Conservation (phyloP, 2,329 filamentous ascomycete genomes). For the Thermoascus crustaceus region DNA sequence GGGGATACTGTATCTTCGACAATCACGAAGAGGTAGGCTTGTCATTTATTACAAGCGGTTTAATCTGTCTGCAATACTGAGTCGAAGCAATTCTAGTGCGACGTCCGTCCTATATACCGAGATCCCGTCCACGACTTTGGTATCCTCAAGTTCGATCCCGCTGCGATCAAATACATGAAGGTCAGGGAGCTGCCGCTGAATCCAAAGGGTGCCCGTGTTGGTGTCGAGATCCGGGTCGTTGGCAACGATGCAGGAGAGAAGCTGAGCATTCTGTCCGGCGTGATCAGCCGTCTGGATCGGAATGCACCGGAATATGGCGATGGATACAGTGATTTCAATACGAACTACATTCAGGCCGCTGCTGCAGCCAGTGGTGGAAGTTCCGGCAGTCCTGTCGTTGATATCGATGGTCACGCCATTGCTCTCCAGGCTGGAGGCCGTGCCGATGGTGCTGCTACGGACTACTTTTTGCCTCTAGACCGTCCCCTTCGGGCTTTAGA, state of each 20-base stretch:
- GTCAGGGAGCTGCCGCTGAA: constrained; percentile 70
- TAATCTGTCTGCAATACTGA: neutral
- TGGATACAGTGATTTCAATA: constrained; percentile 96
- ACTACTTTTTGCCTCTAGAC: constrained; percentile 93
- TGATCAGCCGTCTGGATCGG: constrained; percentile 89
- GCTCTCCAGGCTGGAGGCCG: constrained; percentile 90
- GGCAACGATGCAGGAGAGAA: constrained; percentile 99
- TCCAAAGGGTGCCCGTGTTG: constrained; percentile 78
- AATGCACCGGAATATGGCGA: constrained; percentile 98
- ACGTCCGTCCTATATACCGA: constrained; percentile 92
- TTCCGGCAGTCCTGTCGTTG: constrained; percentile 96
- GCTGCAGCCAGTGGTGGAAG: constrained; percentile 93
- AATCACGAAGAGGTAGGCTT: constrained; percentile 72
- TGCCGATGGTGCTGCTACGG: constrained; percentile 89
- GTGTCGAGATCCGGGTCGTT: constrained; percentile 90
- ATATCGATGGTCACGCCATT: constrained; percentile 84
- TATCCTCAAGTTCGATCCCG: constrained; percentile 91
- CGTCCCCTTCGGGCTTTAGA: constrained; percentile 78
- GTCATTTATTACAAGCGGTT: neutral
- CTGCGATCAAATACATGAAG: constrained; percentile 94
- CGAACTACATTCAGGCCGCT: constrained; percentile 94
- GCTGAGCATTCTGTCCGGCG: constrained; percentile 91
- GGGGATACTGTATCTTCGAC: constrained; percentile 97
- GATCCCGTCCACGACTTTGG: constrained; percentile 98
- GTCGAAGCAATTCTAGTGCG: constrained; percentile 52